A percentile compares a stretch with the other conserved stretches of the same genome.
phyloP scores from a whole-genome alignment of 129 eudicot genomes.

The Pseudognaphalium luteoalbum region DNA sequence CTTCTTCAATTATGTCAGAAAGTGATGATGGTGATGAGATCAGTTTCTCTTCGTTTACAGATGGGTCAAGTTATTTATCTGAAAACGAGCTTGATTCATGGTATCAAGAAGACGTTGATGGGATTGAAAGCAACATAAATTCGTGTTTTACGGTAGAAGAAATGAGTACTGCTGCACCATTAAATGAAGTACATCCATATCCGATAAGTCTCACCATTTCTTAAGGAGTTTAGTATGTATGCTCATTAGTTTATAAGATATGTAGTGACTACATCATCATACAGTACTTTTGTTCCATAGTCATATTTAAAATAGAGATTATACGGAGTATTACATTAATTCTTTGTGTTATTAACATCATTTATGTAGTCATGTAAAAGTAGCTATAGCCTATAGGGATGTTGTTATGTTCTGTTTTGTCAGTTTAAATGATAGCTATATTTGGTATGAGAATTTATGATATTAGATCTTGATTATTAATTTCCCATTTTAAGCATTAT shows the following conservation, averaged over 20 bases:
- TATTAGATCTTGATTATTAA: constrained; percentile 7
- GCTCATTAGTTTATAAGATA: not conserved
- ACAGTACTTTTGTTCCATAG: constrained; percentile 24
- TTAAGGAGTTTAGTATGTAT: constrained; percentile 35
- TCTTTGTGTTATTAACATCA: constrained; percentile 25
- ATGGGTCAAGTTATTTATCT: constrained; percentile 27
- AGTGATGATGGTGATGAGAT: constrained; percentile 45
- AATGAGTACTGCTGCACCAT: constrained; percentile 8
- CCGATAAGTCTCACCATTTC: constrained; percentile 42
- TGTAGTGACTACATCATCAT: constrained; percentile 5
- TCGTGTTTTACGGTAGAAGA: constrained; percentile 31
- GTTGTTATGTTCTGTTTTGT: not conserved
- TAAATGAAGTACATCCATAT: constrained; percentile 37
- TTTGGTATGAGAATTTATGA: constrained; percentile 14
- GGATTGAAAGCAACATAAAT: constrained; percentile 13
- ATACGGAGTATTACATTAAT: constrained; percentile 31
- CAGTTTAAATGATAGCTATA: not conserved
- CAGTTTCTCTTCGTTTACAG: constrained; percentile 38
- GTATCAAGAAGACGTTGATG: constrained; percentile 43
- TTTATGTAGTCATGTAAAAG: constrained; percentile 1
- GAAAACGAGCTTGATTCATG: constrained; percentile 25
- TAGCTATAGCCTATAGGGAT: not conserved
- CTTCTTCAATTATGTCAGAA: constrained; percentile 35
- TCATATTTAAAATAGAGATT: constrained; percentile 10
- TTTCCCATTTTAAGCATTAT: constrained; percentile 2